Conservation (phyloP, 208 protist species). For the Acanthamoeba culbertsoni region DNA sequence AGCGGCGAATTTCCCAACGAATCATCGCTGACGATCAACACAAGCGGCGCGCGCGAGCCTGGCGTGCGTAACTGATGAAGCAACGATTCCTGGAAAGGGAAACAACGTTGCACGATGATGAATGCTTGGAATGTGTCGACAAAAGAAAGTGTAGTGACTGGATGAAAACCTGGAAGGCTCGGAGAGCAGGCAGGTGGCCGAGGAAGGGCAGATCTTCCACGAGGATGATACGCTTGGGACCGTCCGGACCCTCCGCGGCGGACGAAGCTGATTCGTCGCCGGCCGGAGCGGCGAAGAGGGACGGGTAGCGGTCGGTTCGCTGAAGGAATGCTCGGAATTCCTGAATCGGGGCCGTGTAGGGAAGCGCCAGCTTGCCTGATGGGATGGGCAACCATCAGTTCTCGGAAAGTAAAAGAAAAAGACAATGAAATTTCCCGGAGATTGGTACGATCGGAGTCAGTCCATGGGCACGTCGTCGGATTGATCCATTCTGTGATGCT, state of each 20-base stretch:
- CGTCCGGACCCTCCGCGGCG: not conserved
- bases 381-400: not conserved
- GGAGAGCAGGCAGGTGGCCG: not conserved
- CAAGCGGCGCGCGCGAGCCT: not conserved
- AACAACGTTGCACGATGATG: not conserved
- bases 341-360: slow-evolving; percentile 12
- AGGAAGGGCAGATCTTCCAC: not conserved
- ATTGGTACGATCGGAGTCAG: not conserved
- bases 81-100: not conserved
- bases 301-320: slow-evolving; percentile 12
- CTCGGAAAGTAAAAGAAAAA: not conserved
- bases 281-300: not conserved
- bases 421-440: not conserved
- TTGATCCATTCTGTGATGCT: slow-evolving; percentile 27
- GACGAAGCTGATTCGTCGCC: not conserved
- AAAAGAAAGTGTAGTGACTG: not conserved
- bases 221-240: not conserved
- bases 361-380: not conserved
- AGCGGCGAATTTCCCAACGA: slow-evolving; percentile 22
- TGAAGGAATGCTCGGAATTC: not conserved
- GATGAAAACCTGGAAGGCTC: not conserved
- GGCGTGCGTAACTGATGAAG: not conserved
- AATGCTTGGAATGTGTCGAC: too few relatives aligned
- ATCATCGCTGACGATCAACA: slow-evolving; percentile 38
- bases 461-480: not conserved